phyloP scores from a whole-genome alignment of 768 basidiomycete genomes.

The Asterophora parasitica region DNA sequence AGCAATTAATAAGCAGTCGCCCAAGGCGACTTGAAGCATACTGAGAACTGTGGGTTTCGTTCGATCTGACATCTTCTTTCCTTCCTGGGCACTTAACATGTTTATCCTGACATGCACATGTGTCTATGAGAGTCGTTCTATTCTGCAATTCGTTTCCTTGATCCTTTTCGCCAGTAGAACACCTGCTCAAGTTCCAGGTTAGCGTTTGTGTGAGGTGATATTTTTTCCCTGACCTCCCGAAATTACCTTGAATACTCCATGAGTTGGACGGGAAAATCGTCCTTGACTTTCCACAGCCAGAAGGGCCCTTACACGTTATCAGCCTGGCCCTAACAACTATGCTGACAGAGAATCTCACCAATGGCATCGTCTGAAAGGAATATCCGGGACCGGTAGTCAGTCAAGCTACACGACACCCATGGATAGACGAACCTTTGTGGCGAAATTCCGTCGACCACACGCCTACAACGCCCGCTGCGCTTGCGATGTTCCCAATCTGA shows the following conservation, averaged over 20 bases:
- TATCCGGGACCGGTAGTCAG: neutral
- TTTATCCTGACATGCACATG: no score
- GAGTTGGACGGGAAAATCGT: constrained; percentile 30
- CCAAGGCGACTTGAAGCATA: no score
- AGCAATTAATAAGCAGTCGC: no score
- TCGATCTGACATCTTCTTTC: no score
- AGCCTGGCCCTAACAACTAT: neutral
- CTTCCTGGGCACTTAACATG: no score
- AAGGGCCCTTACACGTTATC: constrained; percentile 48
- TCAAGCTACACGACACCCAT: neutral
- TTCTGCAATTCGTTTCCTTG: no score
- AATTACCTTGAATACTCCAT: constrained; percentile 23
- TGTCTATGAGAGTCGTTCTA: no score
- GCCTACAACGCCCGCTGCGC: constrained; percentile 63
- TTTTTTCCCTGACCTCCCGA: neutral
- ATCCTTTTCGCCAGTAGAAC: no score
- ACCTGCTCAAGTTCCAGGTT: neutral
- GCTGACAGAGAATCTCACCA: constrained; percentile 38
- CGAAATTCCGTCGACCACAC: constrained; percentile 64
- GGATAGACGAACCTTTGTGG: constrained; percentile 38
- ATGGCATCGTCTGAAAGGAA: constrained; percentile 52
- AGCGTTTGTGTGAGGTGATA: neutral
- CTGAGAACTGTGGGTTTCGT: no score
- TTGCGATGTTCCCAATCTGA: constrained; percentile 61
- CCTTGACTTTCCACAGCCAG: constrained; percentile 63